Evolutionary conservation across 495 filamentous ascomycete genomes (phyloP), one percentile per base, ranked within the genome.

Genomic region (Tuber microsphaerosporum): DNA sequence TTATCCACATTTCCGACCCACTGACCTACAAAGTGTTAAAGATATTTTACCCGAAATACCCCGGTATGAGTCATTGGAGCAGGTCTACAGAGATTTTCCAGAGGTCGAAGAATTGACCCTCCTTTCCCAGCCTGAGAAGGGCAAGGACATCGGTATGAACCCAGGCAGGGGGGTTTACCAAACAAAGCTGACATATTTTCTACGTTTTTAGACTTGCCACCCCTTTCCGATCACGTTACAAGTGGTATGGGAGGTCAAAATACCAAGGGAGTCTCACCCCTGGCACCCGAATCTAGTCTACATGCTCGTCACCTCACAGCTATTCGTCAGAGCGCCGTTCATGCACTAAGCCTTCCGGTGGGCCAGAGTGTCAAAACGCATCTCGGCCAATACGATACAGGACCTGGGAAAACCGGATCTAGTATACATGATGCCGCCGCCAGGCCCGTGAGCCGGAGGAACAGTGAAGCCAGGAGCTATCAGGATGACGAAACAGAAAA

Each of bases 1-100:
- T 61, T 61, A 61, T 61, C 51, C 51, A 2, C 51, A 61, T 61
- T 61, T 61, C 51, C 51, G 51, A 26, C 51, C 51, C n/a, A 61
- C 8, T 4, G 31, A 61, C n/a, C 51, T 14, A 14, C 51, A 61
- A n/a, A 56, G 26, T 56, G 48, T n/a, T 56, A 56, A 26, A 56
- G 48, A n/a, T 56, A 56, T 56, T 56, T 56, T 56, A n/a, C 48
- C 48, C 22, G 22, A n/a, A 26, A 22, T n/a, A n/a, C 48, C 48
- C 20, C 48, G 9, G n/a, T 56, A 56, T 56, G 48, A 56, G 48
- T 56, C 48, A 56, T 56, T 56, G 48, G 48, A 56, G 48, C 48
- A 26, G 48, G 22, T 56, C 20, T 56, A n/a, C 48, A 56, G n/a
- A 56, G 48, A 56, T n/a, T 56, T 56, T 20, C 48, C 48, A 56